Percentiles rank a stretch among this genome's conserved stretches.
These are phyloP conservation scores for Cynanchum wilfordii DNA, from an alignment of 257 asterid species.

Conservation along the genomic window DNA sequence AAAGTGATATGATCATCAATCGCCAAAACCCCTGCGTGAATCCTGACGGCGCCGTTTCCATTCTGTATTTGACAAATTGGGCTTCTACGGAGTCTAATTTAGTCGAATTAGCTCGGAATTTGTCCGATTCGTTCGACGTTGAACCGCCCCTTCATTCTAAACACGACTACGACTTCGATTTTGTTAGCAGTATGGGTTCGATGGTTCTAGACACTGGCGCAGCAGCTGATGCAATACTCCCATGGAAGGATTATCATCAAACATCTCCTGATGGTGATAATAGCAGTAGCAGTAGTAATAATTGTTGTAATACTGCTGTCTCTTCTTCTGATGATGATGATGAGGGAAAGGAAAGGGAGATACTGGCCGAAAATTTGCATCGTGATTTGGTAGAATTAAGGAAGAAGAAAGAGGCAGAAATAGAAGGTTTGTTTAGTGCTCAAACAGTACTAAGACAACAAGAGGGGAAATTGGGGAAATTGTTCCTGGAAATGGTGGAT, in stretches of 20 bases:
- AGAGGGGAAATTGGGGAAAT: slow-evolving; percentile 49
- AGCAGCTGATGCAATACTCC: slow-evolving; percentile 52
- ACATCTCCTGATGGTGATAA: slow-evolving; percentile 43
- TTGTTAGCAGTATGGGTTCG: slow-evolving; percentile 1
- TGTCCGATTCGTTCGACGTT: slow-evolving; percentile 59
- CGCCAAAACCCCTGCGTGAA: slow-evolving; percentile 77
- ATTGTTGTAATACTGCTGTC: slow-evolving; percentile 21
- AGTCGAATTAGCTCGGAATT: slow-evolving; percentile 59
- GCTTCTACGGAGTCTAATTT: slow-evolving; percentile 70
- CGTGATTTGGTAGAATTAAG: slow-evolving; percentile 61
- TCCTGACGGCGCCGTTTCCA: slow-evolving; percentile 75
- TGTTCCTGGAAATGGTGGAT: slow-evolving; percentile 73
- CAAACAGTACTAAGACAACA: slow-evolving; percentile 64
- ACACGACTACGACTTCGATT: slow-evolving; percentile 24
- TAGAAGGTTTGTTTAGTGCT: slow-evolving; percentile 64
- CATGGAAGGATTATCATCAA: slow-evolving; percentile 49
- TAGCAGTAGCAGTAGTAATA: too few relatives aligned
- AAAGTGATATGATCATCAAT: slow-evolving; percentile 79
- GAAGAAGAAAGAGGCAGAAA: slow-evolving; percentile 57
- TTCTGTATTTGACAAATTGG: slow-evolving; percentile 73
- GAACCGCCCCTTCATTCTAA: slow-evolving; percentile 87
- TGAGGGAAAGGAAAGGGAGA: slow-evolving; percentile 56
- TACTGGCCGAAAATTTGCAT: slow-evolving; percentile 49
- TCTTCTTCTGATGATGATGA: slow-evolving; percentile 22
- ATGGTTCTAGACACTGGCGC: slow-evolving; percentile 32